These are phyloP conservation scores for Priceomyces castillae DNA, from an alignment of 805 yeast genomes.

Conservation along the genomic window DNA sequence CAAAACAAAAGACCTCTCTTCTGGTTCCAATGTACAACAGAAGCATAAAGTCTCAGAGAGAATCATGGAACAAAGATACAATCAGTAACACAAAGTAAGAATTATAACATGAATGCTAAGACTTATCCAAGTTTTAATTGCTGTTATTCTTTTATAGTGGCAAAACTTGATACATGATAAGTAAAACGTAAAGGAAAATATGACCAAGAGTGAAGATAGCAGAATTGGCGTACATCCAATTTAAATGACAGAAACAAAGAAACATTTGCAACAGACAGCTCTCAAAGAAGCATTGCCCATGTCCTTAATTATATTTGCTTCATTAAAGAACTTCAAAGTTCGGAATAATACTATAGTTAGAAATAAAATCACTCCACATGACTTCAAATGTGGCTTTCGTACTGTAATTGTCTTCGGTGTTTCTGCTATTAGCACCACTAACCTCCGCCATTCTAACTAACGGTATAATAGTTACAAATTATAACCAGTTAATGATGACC, in stretches of 20 bases:
- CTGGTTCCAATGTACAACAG: conserved; percentile 64
- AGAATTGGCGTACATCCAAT: conserved; percentile 48
- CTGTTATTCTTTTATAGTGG: too few relatives aligned
- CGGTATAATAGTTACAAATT: conserved; percentile 58
- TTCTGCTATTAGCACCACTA: conserved; percentile 50
- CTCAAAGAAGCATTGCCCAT: conserved; percentile 57
- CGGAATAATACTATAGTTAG: conserved; percentile 63
- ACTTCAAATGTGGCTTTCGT: conserved; percentile 52
- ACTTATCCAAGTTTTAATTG: conserved; percentile 76
- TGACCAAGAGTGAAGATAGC: conserved; percentile 56
- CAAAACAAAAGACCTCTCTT: conserved; percentile 48
- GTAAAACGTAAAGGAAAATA: conserved; percentile 66
- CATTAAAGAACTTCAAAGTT: conserved; percentile 76
- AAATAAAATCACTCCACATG: conserved; percentile 58
- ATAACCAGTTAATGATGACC: conserved; percentile 63
- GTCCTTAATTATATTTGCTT: conserved; percentile 60
- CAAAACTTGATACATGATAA: conserved; percentile 60
- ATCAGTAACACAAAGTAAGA: conserved; percentile 70
- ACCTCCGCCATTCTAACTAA: conserved; percentile 75
- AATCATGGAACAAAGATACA: too few relatives aligned
- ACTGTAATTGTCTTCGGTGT: conserved; percentile 10
- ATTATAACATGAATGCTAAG: conserved; percentile 74
- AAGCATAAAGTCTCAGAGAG: conserved; percentile 73
- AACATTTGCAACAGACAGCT: conserved; percentile 73
- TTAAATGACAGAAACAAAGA: conserved; percentile 55